These are phyloP conservation scores for Calonectria montana DNA, from an alignment of 2,329 filamentous ascomycete species.

Conservation along the genomic window DNA sequence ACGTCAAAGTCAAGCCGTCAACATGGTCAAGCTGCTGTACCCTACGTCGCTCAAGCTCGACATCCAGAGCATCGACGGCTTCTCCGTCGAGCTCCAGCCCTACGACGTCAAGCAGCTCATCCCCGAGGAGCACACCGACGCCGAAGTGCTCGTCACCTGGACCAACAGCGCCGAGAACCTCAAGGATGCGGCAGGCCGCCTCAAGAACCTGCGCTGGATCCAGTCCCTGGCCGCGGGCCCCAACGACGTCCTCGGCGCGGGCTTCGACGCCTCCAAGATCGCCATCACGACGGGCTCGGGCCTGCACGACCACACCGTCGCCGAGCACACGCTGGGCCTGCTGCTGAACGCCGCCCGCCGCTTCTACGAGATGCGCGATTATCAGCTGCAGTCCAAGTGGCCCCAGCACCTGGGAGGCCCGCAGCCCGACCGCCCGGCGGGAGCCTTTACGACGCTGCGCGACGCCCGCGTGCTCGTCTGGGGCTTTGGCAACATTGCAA, in stretches of 20 bases:
- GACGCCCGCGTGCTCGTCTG: slow-evolving; percentile 70
- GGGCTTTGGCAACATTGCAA: slow-evolving; percentile 76
- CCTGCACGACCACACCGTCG: slow-evolving; percentile 72
- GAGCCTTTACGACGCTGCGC: slow-evolving; percentile 68
- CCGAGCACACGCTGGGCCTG: slow-evolving; percentile 72
- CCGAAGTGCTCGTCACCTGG: slow-evolving; percentile 72
- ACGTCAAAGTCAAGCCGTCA: slow-evolving; percentile 36
- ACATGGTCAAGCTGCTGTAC: slow-evolving; percentile 71
- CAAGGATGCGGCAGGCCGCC: slow-evolving; percentile 63
- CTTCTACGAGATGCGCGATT: slow-evolving; percentile 73
- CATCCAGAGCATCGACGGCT: slow-evolving; percentile 65
- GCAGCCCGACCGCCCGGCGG: slow-evolving; percentile 67
- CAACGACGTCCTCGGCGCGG: slow-evolving; percentile 72
- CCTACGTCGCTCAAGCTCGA: slow-evolving; percentile 72
- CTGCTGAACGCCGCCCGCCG: slow-evolving; percentile 66
- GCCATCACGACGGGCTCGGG: slow-evolving; percentile 71
- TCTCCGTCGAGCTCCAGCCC: slow-evolving; percentile 65
- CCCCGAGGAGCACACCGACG: slow-evolving; percentile 68
- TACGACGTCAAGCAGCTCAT: slow-evolving; percentile 70
- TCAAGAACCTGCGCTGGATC: slow-evolving; percentile 72
- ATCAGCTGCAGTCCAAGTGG: slow-evolving; percentile 67
- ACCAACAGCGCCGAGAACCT: slow-evolving; percentile 69
- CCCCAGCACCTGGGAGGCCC: slow-evolving; percentile 71
- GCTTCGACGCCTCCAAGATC: slow-evolving; percentile 65
- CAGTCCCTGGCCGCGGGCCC: slow-evolving; percentile 74